Percentiles rank a stretch among this genome's conserved stretches.
phyloP scores from a whole-genome alignment of 805 yeast species.

The Candida caryicola region DNA sequence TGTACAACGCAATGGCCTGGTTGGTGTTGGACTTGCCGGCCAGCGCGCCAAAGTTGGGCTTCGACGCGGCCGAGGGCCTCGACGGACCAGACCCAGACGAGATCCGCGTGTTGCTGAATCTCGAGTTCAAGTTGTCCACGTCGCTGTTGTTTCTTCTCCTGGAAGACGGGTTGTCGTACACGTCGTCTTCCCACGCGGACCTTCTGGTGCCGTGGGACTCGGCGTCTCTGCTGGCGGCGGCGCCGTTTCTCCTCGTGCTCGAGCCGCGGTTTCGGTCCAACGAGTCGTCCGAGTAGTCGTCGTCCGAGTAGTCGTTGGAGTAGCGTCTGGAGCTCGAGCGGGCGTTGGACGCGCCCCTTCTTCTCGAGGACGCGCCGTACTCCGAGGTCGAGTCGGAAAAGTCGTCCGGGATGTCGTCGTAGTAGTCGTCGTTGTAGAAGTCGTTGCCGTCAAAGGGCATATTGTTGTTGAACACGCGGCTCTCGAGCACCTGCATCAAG shows the following conservation, averaged over 20 bases:
- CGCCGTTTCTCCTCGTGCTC: conserved; percentile 18
- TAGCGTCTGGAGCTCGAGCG: conserved; percentile 20
- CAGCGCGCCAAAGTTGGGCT: conserved; percentile 39
- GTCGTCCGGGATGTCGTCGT: conserved; percentile 69
- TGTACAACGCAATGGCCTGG: conserved; percentile 86
- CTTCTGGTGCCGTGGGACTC: conserved; percentile 21
- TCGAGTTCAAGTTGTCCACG: conserved; percentile 31
- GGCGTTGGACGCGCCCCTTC: conserved; percentile 13
- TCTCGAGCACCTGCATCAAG: conserved; percentile 78
- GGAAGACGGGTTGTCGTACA: conserved; percentile 55
- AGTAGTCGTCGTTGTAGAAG: conserved; percentile 61
- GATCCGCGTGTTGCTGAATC: conserved; percentile 34
- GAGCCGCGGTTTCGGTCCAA: conserved; percentile 15
- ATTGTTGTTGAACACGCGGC: conserved; percentile 72
- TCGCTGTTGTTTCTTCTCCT: conserved; percentile 31
- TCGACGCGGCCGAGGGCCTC: conserved; percentile 39
- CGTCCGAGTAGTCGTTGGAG: conserved; percentile 35
- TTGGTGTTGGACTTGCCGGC: conserved; percentile 43
- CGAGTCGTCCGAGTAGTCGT: conserved; percentile 27
- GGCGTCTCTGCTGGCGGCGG: conserved; percentile 8
- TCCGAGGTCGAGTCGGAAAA: conserved; percentile 59
- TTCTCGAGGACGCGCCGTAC: conserved; percentile 20
- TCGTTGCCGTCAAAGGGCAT: conserved; percentile 47
- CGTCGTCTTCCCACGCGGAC: conserved; percentile 81
- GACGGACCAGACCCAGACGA: conserved; percentile 17